Evolutionary conservation across 176 grass and related monocot species (phyloP).

Genomic region (Oryza brachyantha): DNA sequence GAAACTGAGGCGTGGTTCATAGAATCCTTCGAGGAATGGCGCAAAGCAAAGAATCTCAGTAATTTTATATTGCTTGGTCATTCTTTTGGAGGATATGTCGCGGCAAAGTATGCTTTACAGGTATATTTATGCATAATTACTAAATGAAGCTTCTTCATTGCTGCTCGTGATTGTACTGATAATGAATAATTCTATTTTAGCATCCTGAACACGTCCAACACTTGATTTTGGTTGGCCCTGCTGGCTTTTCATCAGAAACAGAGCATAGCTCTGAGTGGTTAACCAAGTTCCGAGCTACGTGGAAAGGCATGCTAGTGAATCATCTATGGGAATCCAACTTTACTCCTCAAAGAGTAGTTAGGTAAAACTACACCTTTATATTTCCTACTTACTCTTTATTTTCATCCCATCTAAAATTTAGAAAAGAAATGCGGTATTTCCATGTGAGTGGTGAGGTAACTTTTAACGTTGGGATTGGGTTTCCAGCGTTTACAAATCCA

Average conservation of each 20-base stretch:
- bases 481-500: too few species aligned
- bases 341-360: constrained; percentile 86
- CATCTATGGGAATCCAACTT: constrained; percentile 98
- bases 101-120: constrained; percentile 91
- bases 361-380: constrained; percentile 43
- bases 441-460: too few species aligned
- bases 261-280: constrained; percentile 86
- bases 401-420: background rate
- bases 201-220: constrained; percentile 95
- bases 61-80: constrained; percentile 97
- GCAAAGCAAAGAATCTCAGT: constrained; percentile 85
- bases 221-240: constrained; percentile 96
- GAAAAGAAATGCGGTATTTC: too few species aligned
- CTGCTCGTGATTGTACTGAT: constrained; percentile 26
- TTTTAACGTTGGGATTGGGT: too few species aligned
- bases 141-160: background rate
- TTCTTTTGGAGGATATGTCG: constrained; percentile 98
- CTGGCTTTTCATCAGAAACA: constrained; percentile 83
- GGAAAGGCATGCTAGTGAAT: constrained; percentile 84
- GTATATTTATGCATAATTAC: constrained; percentile 36
- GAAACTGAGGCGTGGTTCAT: constrained; percentile 99
- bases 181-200: constrained; percentile 43
- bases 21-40: constrained; percentile 98
- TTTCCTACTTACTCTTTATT: too few species aligned
- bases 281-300: constrained; percentile 84